phyloP scores from a whole-genome alignment of 2,329 filamentous ascomycete species.

The Fusarium gaditjirri region DNA sequence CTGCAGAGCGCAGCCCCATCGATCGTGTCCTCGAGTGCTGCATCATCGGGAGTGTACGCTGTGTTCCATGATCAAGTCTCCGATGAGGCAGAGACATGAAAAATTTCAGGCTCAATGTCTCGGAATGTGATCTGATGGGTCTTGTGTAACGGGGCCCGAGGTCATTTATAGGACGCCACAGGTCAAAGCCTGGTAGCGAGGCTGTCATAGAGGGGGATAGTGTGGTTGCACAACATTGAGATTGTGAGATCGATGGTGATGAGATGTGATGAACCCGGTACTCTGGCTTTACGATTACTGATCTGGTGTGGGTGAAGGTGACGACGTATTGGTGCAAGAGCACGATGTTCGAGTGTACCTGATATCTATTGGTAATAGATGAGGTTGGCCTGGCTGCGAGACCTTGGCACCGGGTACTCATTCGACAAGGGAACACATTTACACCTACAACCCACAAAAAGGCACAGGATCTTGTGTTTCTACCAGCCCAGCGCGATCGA shows the following conservation, averaged over 20 bases:
- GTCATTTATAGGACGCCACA: constrained; percentile 31
- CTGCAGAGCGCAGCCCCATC: constrained; percentile 26
- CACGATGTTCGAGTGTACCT: neutral
- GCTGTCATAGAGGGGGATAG: constrained; percentile 5
- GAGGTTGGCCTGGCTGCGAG: neutral
- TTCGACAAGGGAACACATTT: neutral
- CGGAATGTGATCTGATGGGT: constrained; percentile 25
- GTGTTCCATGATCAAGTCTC: constrained; percentile 5
- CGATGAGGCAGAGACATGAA: constrained; percentile 21
- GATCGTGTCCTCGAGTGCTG: constrained; percentile 30
- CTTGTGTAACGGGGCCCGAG: constrained; percentile 3
- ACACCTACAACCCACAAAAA: neutral
- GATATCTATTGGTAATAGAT: neutral
- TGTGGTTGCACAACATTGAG: constrained; percentile 33
- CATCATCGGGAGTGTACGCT: constrained; percentile 35
- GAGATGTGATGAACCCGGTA: constrained; percentile 32
- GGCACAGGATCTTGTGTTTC: constrained; percentile 16
- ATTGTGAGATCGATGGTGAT: constrained; percentile 17
- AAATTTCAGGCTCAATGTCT: constrained; percentile 33
- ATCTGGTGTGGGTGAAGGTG: constrained; percentile 13
- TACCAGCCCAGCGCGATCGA: constrained; percentile 19
- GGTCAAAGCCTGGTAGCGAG: neutral
- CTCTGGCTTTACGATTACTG: constrained; percentile 7
- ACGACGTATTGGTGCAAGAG: neutral
- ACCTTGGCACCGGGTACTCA: neutral